A percentile compares a stretch with the other conserved stretches of the same genome.
Conservation (phyloP, 306 rosid genomes). For the Trifolium dubium region DNA sequence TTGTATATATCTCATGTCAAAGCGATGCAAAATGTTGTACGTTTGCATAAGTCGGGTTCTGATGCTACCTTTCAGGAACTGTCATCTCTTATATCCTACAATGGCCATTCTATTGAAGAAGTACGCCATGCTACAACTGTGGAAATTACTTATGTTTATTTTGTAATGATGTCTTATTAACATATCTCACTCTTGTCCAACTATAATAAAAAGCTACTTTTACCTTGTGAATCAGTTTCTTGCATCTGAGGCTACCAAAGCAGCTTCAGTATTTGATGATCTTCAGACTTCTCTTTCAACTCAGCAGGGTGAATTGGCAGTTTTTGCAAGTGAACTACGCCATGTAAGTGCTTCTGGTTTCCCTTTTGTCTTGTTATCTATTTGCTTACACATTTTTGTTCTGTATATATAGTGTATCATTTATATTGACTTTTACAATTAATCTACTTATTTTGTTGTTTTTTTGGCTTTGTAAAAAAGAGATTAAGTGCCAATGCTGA, state of each 20-base stretch:
- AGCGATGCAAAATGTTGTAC: constrained; percentile 86
- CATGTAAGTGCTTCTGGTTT: constrained; percentile 55
- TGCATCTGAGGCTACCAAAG: constrained; percentile 61
- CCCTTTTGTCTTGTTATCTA: not conserved
- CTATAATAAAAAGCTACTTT: not conserved
- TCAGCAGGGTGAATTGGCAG: constrained; percentile 70
- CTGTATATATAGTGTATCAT: not conserved
- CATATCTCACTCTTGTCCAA: constrained; percentile 6
- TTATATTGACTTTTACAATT: constrained; percentile 7
- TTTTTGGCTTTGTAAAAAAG: constrained; percentile 45
- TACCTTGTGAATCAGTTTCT: constrained; percentile 64
- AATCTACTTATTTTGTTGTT: not conserved
- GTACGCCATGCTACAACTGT: constrained; percentile 56
- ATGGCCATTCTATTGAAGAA: constrained; percentile 68
- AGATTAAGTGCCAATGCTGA: constrained; percentile 62
- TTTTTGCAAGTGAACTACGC: constrained; percentile 71
- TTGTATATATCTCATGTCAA: constrained; percentile 63
- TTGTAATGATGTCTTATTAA: not conserved
- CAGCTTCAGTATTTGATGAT: constrained; percentile 62
- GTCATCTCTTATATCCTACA: constrained; percentile 63
- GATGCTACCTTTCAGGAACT: constrained; percentile 78
- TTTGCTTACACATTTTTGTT: not conserved
- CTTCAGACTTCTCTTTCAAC: constrained; percentile 71
- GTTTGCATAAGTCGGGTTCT: constrained; percentile 80
- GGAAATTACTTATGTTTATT: constrained; percentile 13